Conservation (phyloP, 129 eudicot genomes). For the Smallanthus sonchifolius region DNA sequence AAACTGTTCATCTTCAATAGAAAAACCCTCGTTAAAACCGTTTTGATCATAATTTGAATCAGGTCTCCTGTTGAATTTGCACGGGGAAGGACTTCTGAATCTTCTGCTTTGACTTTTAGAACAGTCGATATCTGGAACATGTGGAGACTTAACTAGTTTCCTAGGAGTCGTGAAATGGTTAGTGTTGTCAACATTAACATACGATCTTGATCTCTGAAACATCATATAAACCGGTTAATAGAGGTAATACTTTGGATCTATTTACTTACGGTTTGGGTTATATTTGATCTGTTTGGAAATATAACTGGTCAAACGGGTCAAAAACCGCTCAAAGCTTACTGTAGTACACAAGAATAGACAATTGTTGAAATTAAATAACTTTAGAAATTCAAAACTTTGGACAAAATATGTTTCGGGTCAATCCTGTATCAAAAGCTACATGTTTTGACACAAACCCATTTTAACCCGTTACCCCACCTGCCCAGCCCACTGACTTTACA, state of each 20-base stretch:
- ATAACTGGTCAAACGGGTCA: background rate
- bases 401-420: background rate
- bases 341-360: background rate
- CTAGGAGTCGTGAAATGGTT: background rate
- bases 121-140: background rate
- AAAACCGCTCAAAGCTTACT: background rate
- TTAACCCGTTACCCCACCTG: background rate
- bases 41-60: background rate
- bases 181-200: background rate
- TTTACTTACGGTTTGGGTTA: background rate
- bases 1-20: background rate
- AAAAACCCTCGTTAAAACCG: background rate
- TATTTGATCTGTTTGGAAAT: background rate
- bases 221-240: background rate
- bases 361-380: background rate
- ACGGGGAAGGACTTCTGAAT: background rate
- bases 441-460: background rate
- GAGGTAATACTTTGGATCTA: background rate
- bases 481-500: background rate
- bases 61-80: background rate
- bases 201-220: background rate
- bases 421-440: background rate
- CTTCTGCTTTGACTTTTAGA: background rate
- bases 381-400: background rate
- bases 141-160: background rate